Evolutionary conservation across 768 basidiomycete species (phyloP), one percentile per base, ranked within the genome.

Genomic region (Naematelia encephala): DNA sequence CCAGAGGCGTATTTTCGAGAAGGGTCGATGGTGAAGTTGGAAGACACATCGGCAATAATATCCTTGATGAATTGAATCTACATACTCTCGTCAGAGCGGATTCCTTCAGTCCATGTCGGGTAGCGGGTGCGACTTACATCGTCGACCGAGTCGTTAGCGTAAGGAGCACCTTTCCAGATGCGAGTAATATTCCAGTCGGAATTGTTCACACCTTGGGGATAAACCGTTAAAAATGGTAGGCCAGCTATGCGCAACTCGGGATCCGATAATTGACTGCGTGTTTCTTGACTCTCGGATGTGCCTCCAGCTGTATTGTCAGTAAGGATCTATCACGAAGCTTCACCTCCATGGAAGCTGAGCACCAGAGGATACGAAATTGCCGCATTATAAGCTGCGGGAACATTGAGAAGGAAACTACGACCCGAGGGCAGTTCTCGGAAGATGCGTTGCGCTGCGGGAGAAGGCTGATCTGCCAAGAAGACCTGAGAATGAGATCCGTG

Each of bases 21-120:
- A 0, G 53, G 61, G 48, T 73, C 57, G 25, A 68, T 51, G 30
- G 59, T 61, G 57, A 64, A 63, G 27, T 61, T 61, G 21, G 25
- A 22, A 14, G 63, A 53, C 28, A 72, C 53, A 27, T 68, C 68
- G 26, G 48, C 39, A 2, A 72, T 5, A 11, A 69, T 59, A 57
- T 69, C 69, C 45, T 67, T 63, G 51, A 59, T 56, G 39, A 69
- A 71, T 59, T 69, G 67, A 39, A 69, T 54, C 68, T 72, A 30
- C n/a, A n/a, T n/a, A n/a, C n/a, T n/a, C n/a, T n/a, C n/a, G n/a
- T n/a, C n/a, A n/a, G n/a, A n/a, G n/a, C n/a, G n/a, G n/a, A n/a
- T n/a, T 0, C 1, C 8, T 25, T 59, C 45, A 57, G 60, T 56
- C 3, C 4, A 10, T 27, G 19, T 25, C 34, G 39, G 44, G 42